These are phyloP conservation scores for Rhodotorula sp. DNA, from an alignment of 1,284 basidiomycete species.

Conservation along the genomic window DNA sequence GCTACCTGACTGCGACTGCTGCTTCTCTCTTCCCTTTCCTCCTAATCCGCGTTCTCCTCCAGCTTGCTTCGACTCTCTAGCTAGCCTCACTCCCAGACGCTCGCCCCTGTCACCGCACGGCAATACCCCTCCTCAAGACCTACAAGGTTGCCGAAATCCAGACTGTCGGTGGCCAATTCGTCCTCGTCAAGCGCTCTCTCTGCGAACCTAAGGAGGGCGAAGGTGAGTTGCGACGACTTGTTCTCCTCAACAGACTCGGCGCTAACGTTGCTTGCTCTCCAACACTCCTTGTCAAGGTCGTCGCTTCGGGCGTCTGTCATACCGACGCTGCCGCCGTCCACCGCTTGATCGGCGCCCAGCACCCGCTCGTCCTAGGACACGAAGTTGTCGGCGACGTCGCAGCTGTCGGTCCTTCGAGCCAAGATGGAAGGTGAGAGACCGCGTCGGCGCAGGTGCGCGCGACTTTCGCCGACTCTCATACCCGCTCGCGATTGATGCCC, in stretches of 20 bases:
- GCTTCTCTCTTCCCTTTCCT: neutral
- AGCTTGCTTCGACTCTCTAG: neutral
- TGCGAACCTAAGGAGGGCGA: neutral
- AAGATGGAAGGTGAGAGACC: slow-evolving; percentile 35
- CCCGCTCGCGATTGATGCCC: neutral
- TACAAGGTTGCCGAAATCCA: slow-evolving; percentile 1
- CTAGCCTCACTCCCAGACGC: neutral
- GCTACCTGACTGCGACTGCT: too few relatives aligned
- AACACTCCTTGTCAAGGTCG: neutral
- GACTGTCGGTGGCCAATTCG: neutral
- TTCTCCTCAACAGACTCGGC: neutral
- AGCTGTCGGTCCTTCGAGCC: slow-evolving; percentile 29
- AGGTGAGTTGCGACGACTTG: neutral
- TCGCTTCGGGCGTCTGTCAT: neutral
- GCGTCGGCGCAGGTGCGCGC: neutral
- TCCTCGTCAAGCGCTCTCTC: neutral
- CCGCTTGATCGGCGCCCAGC: neutral
- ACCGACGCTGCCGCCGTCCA: neutral
- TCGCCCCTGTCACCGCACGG: too few relatives aligned
- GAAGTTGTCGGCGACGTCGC: slow-evolving; percentile 26
- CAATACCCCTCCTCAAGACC: neutral
- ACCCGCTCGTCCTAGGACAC: slow-evolving; percentile 19
- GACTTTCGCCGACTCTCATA: neutral
- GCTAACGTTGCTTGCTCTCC: neutral
- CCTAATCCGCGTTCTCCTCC: neutral